A percentile compares a stretch with the other conserved stretches of the same genome.
phyloP scores from a whole-genome alignment of 2,329 filamentous ascomycete species.

The Elsinoe fawcettii region DNA sequence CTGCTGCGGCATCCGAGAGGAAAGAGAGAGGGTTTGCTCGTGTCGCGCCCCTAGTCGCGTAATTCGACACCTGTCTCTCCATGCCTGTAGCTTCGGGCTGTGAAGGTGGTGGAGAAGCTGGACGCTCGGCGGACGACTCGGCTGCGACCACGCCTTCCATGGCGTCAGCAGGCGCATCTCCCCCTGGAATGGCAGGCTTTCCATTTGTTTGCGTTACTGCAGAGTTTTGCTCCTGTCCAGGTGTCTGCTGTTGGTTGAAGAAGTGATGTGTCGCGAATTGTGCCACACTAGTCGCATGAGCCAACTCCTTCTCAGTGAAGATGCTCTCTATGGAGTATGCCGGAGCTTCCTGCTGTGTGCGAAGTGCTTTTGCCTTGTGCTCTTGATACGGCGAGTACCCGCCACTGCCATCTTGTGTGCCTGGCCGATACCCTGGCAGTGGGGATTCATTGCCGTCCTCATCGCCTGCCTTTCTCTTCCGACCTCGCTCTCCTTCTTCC shows the following conservation, averaged over 20 bases:
- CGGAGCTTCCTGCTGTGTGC: conserved; percentile 51
- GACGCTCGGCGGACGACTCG: conserved; percentile 22
- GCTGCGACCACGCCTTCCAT: conserved; percentile 17
- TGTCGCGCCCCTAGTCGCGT: conserved; percentile 45
- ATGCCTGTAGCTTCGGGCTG: conserved; percentile 41
- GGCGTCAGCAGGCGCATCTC: conserved; percentile 27
- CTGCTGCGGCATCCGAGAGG: conserved; percentile 43
- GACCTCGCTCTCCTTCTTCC: conserved; percentile 35
- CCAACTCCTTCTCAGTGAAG: conserved; percentile 60
- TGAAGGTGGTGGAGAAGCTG: conserved; percentile 23
- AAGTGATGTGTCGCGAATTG: conserved; percentile 50
- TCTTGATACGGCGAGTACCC: conserved; percentile 44
- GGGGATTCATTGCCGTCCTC: conserved; percentile 54
- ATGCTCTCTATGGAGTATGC: conserved; percentile 56
- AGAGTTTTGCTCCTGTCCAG: conserved; percentile 20
- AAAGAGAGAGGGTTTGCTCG: conserved; percentile 43
- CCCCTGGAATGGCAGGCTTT: conserved; percentile 19
- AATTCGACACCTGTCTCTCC: conserved; percentile 52
- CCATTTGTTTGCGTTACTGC: conserved; percentile 1
- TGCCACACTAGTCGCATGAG: conserved; percentile 53
- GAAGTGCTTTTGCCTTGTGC: conserved; percentile 44
- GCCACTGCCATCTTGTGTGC: conserved; percentile 38
- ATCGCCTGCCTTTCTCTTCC: conserved; percentile 52
- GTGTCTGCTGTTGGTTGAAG: conserved; percentile 44
- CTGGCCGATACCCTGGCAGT: conserved; percentile 41